Evolutionary conservation across 2,329 filamentous ascomycete genomes (phyloP).

Genomic region (Trichoderma pleuroti): DNA sequence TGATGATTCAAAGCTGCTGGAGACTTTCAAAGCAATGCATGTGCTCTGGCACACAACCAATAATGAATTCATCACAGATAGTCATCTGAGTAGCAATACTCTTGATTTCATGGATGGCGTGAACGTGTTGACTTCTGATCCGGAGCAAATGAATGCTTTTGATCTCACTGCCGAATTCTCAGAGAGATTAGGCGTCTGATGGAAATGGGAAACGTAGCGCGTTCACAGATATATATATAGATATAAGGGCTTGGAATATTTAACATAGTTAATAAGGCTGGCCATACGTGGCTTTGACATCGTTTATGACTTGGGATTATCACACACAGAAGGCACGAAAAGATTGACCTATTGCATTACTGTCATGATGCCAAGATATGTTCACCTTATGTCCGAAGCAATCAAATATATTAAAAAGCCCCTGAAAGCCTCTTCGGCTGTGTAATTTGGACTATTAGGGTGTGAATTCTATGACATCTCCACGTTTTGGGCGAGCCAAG

Average conservation of each 20-base stretch:
- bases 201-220: too few species aligned
- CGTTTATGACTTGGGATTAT: too few species aligned
- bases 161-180: neutral
- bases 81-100: neutral
- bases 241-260: neutral
- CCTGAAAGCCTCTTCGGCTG: neutral
- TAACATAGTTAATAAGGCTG: neutral
- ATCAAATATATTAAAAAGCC: too few species aligned
- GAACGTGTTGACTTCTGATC: neutral
- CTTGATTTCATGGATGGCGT: neutral
- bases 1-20: neutral
- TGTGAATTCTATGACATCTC: constrained; percentile 17
- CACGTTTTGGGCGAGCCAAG: constrained; percentile 19
- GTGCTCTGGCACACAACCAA: neutral
- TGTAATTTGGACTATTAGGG: neutral
- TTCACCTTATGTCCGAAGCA: neutral
- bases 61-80: neutral
- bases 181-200: neutral
- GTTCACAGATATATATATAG: neutral
- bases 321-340: too few species aligned
- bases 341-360: neutral
- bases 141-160: neutral
- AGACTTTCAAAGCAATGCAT: constrained; percentile 6
- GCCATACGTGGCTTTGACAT: neutral
- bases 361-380: too few species aligned